Percentiles rank a stretch among this genome's conserved stretches.
Evolutionary conservation across 2,329 filamentous ascomycete genomes (phyloP).

Genomic region (Tolypocladium endophyticum): DNA sequence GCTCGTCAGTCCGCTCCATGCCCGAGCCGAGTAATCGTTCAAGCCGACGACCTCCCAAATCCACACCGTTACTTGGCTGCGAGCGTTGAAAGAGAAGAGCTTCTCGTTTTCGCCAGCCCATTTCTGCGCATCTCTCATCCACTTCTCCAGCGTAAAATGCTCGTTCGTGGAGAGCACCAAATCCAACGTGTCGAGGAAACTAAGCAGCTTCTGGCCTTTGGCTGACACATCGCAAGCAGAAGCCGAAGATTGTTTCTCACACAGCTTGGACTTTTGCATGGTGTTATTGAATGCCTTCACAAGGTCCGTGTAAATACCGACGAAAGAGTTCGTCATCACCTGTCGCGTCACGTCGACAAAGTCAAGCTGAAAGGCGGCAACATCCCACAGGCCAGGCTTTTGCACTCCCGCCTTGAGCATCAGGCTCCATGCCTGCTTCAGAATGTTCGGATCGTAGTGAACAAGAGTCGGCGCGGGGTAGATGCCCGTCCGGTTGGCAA

Average conservation of each 20-base stretch:
- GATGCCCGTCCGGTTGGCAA: constrained; percentile 28
- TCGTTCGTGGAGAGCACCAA: constrained; percentile 27
- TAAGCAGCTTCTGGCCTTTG: constrained; percentile 18
- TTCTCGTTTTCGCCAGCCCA: constrained; percentile 13
- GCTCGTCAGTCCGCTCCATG: constrained; percentile 34
- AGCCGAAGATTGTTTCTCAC: not conserved
- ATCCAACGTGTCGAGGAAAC: constrained; percentile 27
- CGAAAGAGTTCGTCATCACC: constrained; percentile 35
- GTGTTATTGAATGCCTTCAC: constrained; percentile 16
- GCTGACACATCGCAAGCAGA: not conserved
- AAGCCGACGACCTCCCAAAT: constrained; percentile 21
- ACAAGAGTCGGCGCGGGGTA: constrained; percentile 25
- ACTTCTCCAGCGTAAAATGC: constrained; percentile 29
- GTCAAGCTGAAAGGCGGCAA: constrained; percentile 33
- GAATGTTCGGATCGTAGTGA: constrained; percentile 25
- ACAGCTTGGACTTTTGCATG: constrained; percentile 10
- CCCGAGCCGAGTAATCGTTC: constrained; percentile 37
- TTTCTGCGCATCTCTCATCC: constrained; percentile 26
- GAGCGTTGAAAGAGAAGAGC: constrained; percentile 33
- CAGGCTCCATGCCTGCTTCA: constrained; percentile 27
- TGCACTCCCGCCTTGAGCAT: constrained; percentile 23
- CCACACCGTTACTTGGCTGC: constrained; percentile 41
- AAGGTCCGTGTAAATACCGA: constrained; percentile 24
- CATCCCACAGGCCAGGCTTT: constrained; percentile 24
- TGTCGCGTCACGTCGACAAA: constrained; percentile 38